Percentiles rank a stretch among this genome's conserved stretches.
These are phyloP conservation scores for Polymyxa betae DNA, from an alignment of 208 protist genomes.

Conservation along the genomic window DNA sequence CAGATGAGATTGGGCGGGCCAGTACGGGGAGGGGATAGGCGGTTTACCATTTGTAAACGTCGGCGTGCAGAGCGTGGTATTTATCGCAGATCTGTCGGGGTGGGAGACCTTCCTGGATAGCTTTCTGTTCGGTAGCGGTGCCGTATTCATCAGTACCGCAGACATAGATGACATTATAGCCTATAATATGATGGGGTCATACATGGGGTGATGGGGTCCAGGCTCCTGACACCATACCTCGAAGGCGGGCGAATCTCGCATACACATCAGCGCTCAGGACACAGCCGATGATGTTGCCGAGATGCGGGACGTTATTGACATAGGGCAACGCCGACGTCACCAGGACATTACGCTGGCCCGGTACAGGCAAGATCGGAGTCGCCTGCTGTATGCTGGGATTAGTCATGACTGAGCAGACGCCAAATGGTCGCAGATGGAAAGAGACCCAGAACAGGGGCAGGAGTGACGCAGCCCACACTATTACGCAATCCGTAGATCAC, in stretches of 20 bases:
- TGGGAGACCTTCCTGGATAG: constrained; percentile 73
- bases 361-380: not conserved
- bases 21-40: too few species aligned
- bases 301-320: constrained; percentile 84
- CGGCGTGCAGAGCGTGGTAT: constrained; percentile 76
- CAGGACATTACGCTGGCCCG: constrained; percentile 77
- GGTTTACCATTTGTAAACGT: constrained; percentile 84
- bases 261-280: constrained; percentile 81
- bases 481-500: too few species aligned
- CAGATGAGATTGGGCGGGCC: too few species aligned
- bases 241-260: constrained; percentile 64
- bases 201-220: constrained; percentile 61
- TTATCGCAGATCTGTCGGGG: constrained; percentile 79
- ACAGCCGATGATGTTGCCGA: constrained; percentile 84
- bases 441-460: too few species aligned
- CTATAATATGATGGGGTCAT: too few species aligned
- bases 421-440: too few species aligned
- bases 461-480: too few species aligned
- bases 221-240: not conserved
- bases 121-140: constrained; percentile 81
- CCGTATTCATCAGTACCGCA: constrained; percentile 86
- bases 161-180: constrained; percentile 80
- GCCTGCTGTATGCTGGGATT: not conserved
- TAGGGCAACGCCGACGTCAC: constrained; percentile 82
- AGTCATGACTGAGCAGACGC: too few species aligned